Evolutionary conservation across 208 protist genomes (phyloP).

Genomic region (Crithidia thermophila): DNA sequence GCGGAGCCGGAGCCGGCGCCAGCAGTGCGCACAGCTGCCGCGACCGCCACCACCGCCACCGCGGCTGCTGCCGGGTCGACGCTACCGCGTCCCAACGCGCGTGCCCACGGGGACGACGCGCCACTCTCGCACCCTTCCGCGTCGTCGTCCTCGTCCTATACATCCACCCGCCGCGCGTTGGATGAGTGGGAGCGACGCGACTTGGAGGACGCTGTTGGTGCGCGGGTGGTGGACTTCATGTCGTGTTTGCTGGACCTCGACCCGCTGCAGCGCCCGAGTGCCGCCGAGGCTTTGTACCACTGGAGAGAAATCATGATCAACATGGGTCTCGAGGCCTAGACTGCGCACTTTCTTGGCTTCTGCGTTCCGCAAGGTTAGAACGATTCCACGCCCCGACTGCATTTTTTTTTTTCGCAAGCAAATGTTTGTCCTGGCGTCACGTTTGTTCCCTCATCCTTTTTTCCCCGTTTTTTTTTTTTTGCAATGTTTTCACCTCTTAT

Average conservation of each 20-base stretch:
- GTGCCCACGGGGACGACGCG: too few species aligned
- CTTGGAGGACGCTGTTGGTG: conserved; percentile 43
- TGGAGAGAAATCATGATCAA: conserved; percentile 57
- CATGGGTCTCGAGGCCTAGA: conserved; percentile 17
- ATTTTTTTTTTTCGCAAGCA: too few species aligned
- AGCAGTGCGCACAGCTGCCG: background rate
- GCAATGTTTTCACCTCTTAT: too few species aligned
- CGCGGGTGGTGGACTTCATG: conserved; percentile 58
- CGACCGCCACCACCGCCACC: background rate
- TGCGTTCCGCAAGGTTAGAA: too few species aligned
- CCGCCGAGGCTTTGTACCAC: conserved; percentile 50
- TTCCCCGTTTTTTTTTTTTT: background rate
- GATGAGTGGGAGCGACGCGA: conserved; percentile 58
- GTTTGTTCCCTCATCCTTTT: background rate
- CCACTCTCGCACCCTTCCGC: background rate
- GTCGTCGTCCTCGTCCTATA: background rate
- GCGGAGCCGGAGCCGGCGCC: background rate
- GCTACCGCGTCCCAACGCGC: too few species aligned
- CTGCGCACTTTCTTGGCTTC: too few species aligned
- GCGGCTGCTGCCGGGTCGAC: background rate
- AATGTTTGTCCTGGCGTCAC: background rate
- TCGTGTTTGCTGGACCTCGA: conserved; percentile 58
- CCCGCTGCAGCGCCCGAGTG: conserved; percentile 65
- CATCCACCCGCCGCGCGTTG: conserved; percentile 36
- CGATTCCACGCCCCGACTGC: too few species aligned